phyloP scores from a whole-genome alignment of 208 protist species.

The Porcisia deanei region DNA sequence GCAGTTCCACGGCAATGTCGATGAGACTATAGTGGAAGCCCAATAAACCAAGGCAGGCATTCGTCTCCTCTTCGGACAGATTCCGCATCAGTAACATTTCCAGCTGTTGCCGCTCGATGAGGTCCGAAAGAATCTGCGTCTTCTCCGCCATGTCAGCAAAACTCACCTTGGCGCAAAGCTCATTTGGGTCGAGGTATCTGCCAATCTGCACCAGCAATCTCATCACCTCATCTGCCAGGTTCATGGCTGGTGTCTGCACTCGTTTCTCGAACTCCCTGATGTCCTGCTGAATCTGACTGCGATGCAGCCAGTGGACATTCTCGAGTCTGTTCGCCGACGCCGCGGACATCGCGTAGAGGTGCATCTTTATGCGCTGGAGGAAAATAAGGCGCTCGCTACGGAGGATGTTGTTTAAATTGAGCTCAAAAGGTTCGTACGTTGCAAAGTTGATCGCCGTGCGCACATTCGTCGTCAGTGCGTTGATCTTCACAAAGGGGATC shows the following conservation, averaged over 20 bases:
- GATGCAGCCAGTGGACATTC: conserved; percentile 9
- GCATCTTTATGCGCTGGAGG: conserved; percentile 37
- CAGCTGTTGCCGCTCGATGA: conserved; percentile 31
- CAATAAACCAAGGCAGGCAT: conserved; percentile 38
- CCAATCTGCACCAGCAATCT: conserved; percentile 39
- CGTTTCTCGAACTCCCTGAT: conserved; percentile 39
- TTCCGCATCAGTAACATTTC: conserved; percentile 42
- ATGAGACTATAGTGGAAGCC: conserved; percentile 45
- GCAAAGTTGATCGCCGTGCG: conserved; percentile 28
- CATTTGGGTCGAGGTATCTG: conserved; percentile 30
- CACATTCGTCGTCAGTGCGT: conserved; percentile 21
- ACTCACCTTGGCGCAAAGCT: conserved; percentile 40
- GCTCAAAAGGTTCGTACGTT: conserved; percentile 48
- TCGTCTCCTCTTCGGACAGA: conserved; percentile 36
- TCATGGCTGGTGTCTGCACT: conserved; percentile 31
- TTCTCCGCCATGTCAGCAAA: conserved; percentile 40
- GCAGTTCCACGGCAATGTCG: conserved; percentile 51
- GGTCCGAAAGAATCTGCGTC: conserved; percentile 30
- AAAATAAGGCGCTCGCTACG: conserved; percentile 39
- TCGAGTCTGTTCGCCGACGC: conserved; percentile 33
- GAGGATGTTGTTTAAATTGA: conserved; percentile 48
- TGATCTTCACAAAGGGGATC: conserved; percentile 50
- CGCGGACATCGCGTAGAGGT: conserved; percentile 46
- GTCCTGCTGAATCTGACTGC: conserved; percentile 17
- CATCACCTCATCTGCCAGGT: conserved; percentile 51